Conservation (phyloP, 2,329 filamentous ascomycete genomes). For the Colletotrichum limetticola region DNA sequence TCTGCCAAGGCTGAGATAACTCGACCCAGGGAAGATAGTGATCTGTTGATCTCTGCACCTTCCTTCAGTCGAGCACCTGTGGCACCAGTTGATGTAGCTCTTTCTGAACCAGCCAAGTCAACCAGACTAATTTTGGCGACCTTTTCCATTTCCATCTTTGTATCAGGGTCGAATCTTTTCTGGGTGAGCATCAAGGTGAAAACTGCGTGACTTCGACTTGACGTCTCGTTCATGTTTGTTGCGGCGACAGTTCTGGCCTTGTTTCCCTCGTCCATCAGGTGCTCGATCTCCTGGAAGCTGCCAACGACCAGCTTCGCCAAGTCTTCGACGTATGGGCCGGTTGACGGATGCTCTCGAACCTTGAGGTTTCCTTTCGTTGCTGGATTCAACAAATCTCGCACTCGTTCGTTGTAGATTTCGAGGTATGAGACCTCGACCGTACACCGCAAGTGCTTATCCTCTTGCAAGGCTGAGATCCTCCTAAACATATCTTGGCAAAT, state of each 20-base stretch:
- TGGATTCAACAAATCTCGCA: slow-evolving; percentile 94
- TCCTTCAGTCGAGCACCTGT: slow-evolving; percentile 96
- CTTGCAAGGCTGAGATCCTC: slow-evolving; percentile 77
- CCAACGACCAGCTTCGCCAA: slow-evolving; percentile 93
- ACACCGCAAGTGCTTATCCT: slow-evolving; percentile 82
- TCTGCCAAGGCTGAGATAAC: slow-evolving; percentile 97
- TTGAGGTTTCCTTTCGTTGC: slow-evolving; percentile 96
- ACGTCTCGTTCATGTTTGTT: slow-evolving; percentile 99
- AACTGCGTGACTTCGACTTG: slow-evolving; percentile 96
- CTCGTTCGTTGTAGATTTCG: slow-evolving; percentile 99
- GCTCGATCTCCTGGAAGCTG: slow-evolving; percentile 94
- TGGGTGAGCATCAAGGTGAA: slow-evolving; percentile 97
- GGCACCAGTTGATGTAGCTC: slow-evolving; percentile 96
- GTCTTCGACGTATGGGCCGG: slow-evolving; percentile 97
- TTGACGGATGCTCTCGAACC: slow-evolving; percentile 96
- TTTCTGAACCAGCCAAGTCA: slow-evolving; percentile 95
- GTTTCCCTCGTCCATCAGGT: slow-evolving; percentile 99
- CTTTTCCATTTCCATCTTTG: slow-evolving; percentile 97
- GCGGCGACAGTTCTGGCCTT: slow-evolving; percentile 97
- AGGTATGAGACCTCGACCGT: slow-evolving; percentile 98
- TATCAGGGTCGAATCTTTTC: slow-evolving; percentile 89
- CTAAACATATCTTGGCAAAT: slow-evolving; percentile 99
- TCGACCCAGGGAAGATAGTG: slow-evolving; percentile 93
- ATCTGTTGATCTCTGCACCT: slow-evolving; percentile 98
- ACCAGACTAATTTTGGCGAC: slow-evolving; percentile 98